Evolutionary conservation across 176 grass and related monocot genomes (phyloP), one percentile per base, ranked within the genome.

Genomic region (Aegilops speltoides): DNA sequence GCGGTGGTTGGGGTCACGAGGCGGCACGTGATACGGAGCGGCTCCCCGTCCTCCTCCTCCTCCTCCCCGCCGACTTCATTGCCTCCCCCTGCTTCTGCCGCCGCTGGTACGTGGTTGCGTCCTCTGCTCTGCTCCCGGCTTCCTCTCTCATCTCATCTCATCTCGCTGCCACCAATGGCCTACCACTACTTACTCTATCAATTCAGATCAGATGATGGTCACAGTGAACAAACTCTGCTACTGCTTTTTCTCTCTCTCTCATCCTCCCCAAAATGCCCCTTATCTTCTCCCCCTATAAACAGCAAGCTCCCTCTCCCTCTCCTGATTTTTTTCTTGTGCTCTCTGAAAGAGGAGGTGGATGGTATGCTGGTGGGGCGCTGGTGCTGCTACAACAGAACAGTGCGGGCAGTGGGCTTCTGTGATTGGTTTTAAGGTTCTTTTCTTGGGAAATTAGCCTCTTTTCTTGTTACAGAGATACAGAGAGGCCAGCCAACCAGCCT

Each of bases 231-330:
- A 75, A 85, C 68, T 76, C 61, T 68, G 54, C 59, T 23, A 40
- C 69, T 36, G 34, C 34, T 37, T 8, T 33, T 3, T 33, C 33
- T 34, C 5, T 46, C 84, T 59, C 28, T 68, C 64, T 67, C 76
- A 60, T 85, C 76, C 33, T 91, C 69, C 81, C 89, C 31, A 88
- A 81, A 88, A 88, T 91, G 23, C 86, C 89, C 77, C 82, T 88
- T 88, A 88, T 91, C 85, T 77, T 79, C 50, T 64, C 19, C 68
- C 48, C 34, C 61, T 80, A 38, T 7, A 79, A 76, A 52, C 48
- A 84, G 43, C 67, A 46, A 14, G 29, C 63, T 22, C 16, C 34
- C 12, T 41, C 15, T 74, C 19, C 3, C 76, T 79, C 67, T 78
- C n/a, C n/a, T n/a, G n/a, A n/a, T n/a, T n/a, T 82, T 56, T 22